Base-by-base conservation (phyloP, 2,329 filamentous ascomycete species). In the Dendryphion nanum region DNA sequence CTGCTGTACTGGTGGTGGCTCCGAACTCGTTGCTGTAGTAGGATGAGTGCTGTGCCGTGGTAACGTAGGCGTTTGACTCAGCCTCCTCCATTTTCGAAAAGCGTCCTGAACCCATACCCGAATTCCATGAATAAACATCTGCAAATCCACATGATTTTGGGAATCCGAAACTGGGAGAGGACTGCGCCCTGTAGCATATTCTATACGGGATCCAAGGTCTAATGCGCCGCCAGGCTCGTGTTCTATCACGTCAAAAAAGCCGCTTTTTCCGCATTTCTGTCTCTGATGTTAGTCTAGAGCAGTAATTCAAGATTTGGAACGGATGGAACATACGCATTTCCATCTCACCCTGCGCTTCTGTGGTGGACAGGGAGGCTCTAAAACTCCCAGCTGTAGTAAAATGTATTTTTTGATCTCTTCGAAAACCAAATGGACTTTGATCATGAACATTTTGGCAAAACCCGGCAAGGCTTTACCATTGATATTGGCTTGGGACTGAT, bases 231-330 rank as follows among this genome's bases (percentile, higher is more conserved):
- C n/a, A 35, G 41, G 6, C 40, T 29, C 40, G 48, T 44, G 5
- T 40, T 52, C 49, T 1, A 8, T 21, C 2, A 52, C 34, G 21
- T 58, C 54, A n/a, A 44, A 40, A 6, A 34, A 44, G 10, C 51
- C 29, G 2, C 12, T 8, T 8, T 51, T 41, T 15, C 52, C 43
- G 23, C 52, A 52, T 15, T 4, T 23, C 53, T 51, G 1, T 5
- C 2, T 16, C 5, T 8, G 10, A 50, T 39, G 14, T 26, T n/a
- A 8, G n/a, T 26, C 23, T 26, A 8, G 23, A 26, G n/a, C n/a
- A 18, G n/a, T 14, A 18, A 6, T 33, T 33, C 16, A n/a, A n/a
- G n/a, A n/a, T n/a, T n/a, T n/a, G n/a, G n/a, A n/a, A 7, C n/a
- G 19, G 31, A 12, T 19, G 6, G 14, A 8, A 12, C 31, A 18